Base-by-base conservation (phyloP, 352 stramenopile species). In the Thalassiosira exigua region DNA sequence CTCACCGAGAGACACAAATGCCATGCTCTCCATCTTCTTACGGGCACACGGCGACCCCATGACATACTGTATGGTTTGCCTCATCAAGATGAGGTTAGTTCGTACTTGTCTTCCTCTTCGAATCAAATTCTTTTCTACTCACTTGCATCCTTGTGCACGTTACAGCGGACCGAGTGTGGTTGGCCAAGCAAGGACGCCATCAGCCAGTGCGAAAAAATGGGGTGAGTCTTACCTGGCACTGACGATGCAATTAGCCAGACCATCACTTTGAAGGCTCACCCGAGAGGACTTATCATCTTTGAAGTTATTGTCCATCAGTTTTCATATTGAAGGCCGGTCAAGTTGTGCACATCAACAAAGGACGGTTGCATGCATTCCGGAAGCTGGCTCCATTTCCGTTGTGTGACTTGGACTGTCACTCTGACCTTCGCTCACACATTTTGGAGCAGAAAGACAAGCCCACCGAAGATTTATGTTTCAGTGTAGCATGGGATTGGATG, bases 401-500 rank as follows among this genome's bases (percentile, higher is more conserved):
- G 42, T 46, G 2, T 41, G 42, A 26, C 42, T 42, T 32, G 27
- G 33, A 62, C 17, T 79, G 36, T 3, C 64, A 69, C 26, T 24
- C 29, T 7, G 69, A 27, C 4, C 66, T 14, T 21, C 61, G 46
- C 9, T 11, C 9, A 5, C 17, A 30, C 9, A 81, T 72, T 42
- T 76, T 84, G 50, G 52, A 39, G 32, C 29, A 21, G 44, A 71
- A 71, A 19, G 24, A 60, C 33, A 19, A 54, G 17, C 9, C 54
- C 9, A 64, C 41, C n/a, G 78, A 84, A 60, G 58, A 79, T 50
- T 30, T 89, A 44, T 94, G 90, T 51, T 68, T 92, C 1, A 90
- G 79, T 57, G 68, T 94, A 56, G 90, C 90, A 64, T 94, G 88
- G 88, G 90, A 94, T 81, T 94, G 87, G 87, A 92, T 91, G 74